These are phyloP conservation scores for Melanogaster broomeanus DNA, from an alignment of 768 basidiomycete genomes.

Conservation along the genomic window DNA sequence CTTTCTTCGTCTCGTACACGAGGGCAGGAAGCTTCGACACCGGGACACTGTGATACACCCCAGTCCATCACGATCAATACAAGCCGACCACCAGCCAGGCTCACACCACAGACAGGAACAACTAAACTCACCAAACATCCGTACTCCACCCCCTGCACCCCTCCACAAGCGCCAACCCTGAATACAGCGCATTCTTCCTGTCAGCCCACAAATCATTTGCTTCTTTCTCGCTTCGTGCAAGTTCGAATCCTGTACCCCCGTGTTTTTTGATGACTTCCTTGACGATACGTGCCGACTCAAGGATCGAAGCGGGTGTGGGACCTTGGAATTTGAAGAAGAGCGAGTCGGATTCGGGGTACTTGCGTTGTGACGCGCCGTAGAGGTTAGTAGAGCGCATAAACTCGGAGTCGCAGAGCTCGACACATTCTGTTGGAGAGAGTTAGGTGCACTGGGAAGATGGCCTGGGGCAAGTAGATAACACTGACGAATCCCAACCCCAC, in stretches of 20 bases:
- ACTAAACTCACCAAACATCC: slow-evolving; percentile 64
- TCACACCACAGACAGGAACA: not conserved
- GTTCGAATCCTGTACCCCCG: slow-evolving; percentile 65
- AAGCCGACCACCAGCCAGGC: not conserved
- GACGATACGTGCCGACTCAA: slow-evolving; percentile 61
- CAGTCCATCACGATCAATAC: not conserved
- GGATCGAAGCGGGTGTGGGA: slow-evolving; percentile 55
- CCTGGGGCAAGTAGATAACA: slow-evolving; percentile 6
- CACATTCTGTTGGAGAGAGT: slow-evolving; percentile 63
- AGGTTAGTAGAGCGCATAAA: slow-evolving; percentile 67
- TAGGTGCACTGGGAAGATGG: not conserved
- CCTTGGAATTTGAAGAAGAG: slow-evolving; percentile 91
- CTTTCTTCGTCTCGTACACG: slow-evolving; percentile 70
- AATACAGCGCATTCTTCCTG: slow-evolving; percentile 65
- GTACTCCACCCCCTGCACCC: slow-evolving; percentile 67
- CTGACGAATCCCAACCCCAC: slow-evolving; percentile 77
- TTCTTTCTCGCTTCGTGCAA: slow-evolving; percentile 64
- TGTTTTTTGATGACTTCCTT: slow-evolving; percentile 60
- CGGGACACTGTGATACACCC: slow-evolving; percentile 45
- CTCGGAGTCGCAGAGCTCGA: slow-evolving; percentile 76
- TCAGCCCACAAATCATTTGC: slow-evolving; percentile 75
- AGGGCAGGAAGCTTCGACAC: slow-evolving; percentile 65
- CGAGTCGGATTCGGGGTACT: slow-evolving; percentile 65
- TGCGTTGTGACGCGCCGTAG: slow-evolving; percentile 51
- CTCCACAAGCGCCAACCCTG: slow-evolving; percentile 55